Evolutionary conservation across 2,329 filamentous ascomycete species (phyloP).

Genomic region (Colletotrichum brevisporum): DNA sequence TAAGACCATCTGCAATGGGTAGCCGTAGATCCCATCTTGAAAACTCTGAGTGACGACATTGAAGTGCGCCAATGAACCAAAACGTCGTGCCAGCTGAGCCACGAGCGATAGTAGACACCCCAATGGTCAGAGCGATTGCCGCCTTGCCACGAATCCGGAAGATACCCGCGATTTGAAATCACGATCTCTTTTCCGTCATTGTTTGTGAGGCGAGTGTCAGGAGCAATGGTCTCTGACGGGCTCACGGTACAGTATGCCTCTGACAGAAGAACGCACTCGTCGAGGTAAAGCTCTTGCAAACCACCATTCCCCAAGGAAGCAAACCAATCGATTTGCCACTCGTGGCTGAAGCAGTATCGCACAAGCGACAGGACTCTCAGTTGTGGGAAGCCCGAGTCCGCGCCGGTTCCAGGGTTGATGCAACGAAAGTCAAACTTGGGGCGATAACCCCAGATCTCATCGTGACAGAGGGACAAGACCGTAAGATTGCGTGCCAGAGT

Average conservation of each 20-base stretch:
- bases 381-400: constrained; percentile 49
- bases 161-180: constrained; percentile 2
- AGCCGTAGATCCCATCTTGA: constrained; percentile 18
- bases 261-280: constrained; percentile 51
- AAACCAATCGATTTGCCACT: constrained; percentile 64
- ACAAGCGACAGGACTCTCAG: constrained; percentile 57
- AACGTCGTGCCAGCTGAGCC: constrained; percentile 9
- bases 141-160: constrained; percentile 4
- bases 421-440: constrained; percentile 53
- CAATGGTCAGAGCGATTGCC: not conserved
- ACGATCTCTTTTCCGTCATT: not conserved
- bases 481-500: constrained; percentile 44
- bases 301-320: constrained; percentile 53
- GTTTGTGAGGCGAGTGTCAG: not conserved
- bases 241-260: not conserved
- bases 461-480: constrained; percentile 56
- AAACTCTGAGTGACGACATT: constrained; percentile 12
- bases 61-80: constrained; percentile 15
- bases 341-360: constrained; percentile 57
- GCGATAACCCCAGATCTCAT: constrained; percentile 56
- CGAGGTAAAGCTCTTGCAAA: constrained; percentile 57
- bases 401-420: constrained; percentile 24
- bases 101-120: constrained; percentile 1
- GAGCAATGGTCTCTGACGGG: not conserved
- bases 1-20: constrained; percentile 9